A percentile compares a stretch with the other conserved stretches of the same genome.
phyloP scores from a whole-genome alignment of 306 rosid species.

The Hippophae tibetana region DNA sequence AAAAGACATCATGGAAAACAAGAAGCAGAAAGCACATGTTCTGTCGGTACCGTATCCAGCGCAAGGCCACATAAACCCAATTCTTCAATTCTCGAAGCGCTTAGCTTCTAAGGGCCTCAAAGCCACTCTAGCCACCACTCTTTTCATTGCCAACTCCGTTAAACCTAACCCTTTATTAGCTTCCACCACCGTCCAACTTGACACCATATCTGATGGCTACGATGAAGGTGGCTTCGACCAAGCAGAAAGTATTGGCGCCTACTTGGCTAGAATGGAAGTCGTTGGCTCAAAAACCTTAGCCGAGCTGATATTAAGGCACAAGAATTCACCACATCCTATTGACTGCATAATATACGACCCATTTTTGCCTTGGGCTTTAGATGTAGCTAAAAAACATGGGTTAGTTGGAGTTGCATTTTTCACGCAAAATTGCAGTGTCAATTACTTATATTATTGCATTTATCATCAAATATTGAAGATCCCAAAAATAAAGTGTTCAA shows the following conservation, averaged over 20 bases:
- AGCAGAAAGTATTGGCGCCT: not conserved
- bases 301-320: not conserved
- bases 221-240: not conserved
- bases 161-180: not conserved
- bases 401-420: constrained; percentile 22
- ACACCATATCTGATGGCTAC: constrained; percentile 4
- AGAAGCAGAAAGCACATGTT: constrained; percentile 4
- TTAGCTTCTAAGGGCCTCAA: constrained; percentile 5
- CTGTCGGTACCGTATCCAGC: constrained; percentile 10
- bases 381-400: constrained; percentile 8
- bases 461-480: not conserved
- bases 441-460: constrained; percentile 10
- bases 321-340: constrained; percentile 1
- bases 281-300: not conserved
- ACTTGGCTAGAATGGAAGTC: constrained; percentile 2
- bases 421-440: constrained; percentile 23
- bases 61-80: constrained; percentile 30
- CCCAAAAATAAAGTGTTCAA: not conserved
- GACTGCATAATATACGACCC: constrained; percentile 25
- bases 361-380: constrained; percentile 20
- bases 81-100: constrained; percentile 27
- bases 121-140: constrained; percentile 8
- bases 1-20: constrained; percentile 8
- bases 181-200: not conserved
- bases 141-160: not conserved